These are phyloP conservation scores for Wickerhamiella pararugosa DNA, from an alignment of 1,139 yeast species.

Conservation along the genomic window DNA sequence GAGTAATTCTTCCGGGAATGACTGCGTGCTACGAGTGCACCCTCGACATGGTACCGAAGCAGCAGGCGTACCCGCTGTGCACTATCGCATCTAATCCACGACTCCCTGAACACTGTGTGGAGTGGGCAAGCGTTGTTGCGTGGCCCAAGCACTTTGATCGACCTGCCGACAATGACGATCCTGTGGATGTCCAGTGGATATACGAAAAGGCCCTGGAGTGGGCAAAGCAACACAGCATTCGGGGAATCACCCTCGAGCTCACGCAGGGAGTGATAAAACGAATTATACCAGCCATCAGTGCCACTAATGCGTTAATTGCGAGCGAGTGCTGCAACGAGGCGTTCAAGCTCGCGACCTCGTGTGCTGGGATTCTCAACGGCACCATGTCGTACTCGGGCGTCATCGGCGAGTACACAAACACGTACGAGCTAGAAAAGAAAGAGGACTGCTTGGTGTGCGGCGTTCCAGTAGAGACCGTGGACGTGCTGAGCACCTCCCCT, in stretches of 20 bases:
- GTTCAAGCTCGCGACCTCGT: constrained; percentile 56
- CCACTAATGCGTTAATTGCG: constrained; percentile 86
- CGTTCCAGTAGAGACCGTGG: constrained; percentile 25
- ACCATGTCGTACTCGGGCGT: constrained; percentile 82
- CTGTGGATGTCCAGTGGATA: constrained; percentile 55
- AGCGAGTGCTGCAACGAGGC: constrained; percentile 86
- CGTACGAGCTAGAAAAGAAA: constrained; percentile 47
- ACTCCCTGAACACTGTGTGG: constrained; percentile 86
- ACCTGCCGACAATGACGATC: constrained; percentile 53
- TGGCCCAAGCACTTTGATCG: constrained; percentile 42
- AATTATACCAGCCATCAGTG: constrained; percentile 87
- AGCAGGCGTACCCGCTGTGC: constrained; percentile 73
- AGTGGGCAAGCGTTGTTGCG: constrained; percentile 70
- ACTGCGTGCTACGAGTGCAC: constrained; percentile 92
- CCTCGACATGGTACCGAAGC: constrained; percentile 55
- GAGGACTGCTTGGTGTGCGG: constrained; percentile 69
- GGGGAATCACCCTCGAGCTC: constrained; percentile 53
- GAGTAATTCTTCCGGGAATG: constrained; percentile 72
- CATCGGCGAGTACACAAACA: constrained; percentile 58
- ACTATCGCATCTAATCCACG: constrained; percentile 92
- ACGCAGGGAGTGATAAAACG: constrained; percentile 84
- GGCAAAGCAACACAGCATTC: constrained; percentile 49
- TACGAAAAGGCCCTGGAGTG: constrained; percentile 40
- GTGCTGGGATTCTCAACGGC: constrained; percentile 56
- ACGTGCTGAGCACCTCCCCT: constrained; percentile 30